Base-by-base conservation (phyloP, 148 eudicot species). In the Vaccinium darrowii region DNA sequence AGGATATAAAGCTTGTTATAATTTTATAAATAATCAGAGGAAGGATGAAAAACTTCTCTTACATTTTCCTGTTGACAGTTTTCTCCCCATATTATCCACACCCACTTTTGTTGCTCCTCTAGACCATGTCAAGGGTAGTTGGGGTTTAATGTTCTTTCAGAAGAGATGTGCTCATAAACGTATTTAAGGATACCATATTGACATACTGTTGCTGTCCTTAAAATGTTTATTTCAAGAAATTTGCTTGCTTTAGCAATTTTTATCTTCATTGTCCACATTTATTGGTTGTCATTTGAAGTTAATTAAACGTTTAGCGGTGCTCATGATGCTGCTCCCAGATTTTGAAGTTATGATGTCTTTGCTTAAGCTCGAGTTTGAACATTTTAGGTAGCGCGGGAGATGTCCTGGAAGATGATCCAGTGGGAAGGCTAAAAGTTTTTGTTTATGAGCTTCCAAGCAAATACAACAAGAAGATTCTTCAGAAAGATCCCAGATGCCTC, bases 401-500 rank as follows among this genome's bases (percentile, higher is more conserved):
- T 93, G 99, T 97, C 52, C 84, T 97, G 89, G 99, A 97, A 85
- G 99, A 97, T 88, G 89, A 97, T 91, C 99, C 99, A 23, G 98
- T 97, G 75, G 99, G 98, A 88, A 92, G 96, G 86, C 85, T 97
- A 80, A 96, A 94, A 90, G 99, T 97, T 80, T 97, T 93, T 84
- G 98, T 97, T 18, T 97, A 97, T 49, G 99, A 97, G 93, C 98
- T 97, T 85, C 99, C 99, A 25, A 97, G 98, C 92, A 97, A 97
- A 94, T 97, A 97, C 91, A 97, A 97, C 94, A 97, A 92, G 87
- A 97, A 95, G 88, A 92, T 95, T 57, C 88, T 97, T 53, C 99
- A 97, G 85, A 97, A 95, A 85, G 99, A 95, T 84, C 94, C 92
- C 14, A 92, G 99, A 91, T 97, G 99, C 84, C 96, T 97, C 87